Conservation (phyloP, 2,329 filamentous ascomycete species). For the Phialophora tarda region DNA sequence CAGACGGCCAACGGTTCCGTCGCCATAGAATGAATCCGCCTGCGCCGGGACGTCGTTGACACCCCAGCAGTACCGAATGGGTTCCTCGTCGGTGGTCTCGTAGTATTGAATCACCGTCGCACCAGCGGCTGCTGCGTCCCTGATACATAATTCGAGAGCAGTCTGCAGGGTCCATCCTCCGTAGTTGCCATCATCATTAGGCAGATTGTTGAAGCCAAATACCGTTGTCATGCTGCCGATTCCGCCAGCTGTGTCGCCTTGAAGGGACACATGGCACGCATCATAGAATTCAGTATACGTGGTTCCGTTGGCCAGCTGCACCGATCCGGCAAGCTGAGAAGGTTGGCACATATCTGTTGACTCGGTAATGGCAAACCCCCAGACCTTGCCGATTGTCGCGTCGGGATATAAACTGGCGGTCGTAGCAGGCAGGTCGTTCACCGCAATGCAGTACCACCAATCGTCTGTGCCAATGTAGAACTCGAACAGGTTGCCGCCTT, state of each 20-base stretch:
- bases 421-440: slow-evolving; percentile 13
- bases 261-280: slow-evolving; percentile 14
- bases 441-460: slow-evolving; percentile 22
- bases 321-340: slow-evolving; percentile 11
- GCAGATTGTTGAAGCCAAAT: slow-evolving; percentile 16
- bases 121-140: slow-evolving; percentile 11
- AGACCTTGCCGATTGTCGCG: slow-evolving; percentile 17
- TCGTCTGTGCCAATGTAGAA: slow-evolving; percentile 20
- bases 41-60: slow-evolving; percentile 8
- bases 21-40: slow-evolving; percentile 11
- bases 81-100: slow-evolving; percentile 8
- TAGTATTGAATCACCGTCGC: slow-evolving; percentile 18
- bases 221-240: slow-evolving; percentile 3
- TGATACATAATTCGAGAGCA: slow-evolving; percentile 6
- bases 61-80: slow-evolving; percentile 6
- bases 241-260: slow-evolving; percentile 11
- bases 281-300: slow-evolving; percentile 13
- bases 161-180: slow-evolving; percentile 20
- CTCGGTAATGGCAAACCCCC: slow-evolving; percentile 10
- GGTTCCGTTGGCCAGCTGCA: slow-evolving; percentile 15
- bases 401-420: slow-evolving; percentile 13
- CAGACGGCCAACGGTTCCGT: slow-evolving; percentile 11
- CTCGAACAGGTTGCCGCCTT: slow-evolving; percentile 16
- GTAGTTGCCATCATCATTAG: slow-evolving; percentile 8
- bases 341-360: slow-evolving; percentile 7